Evolutionary conservation across 768 basidiomycete genomes (phyloP), one percentile per base, ranked within the genome.

Genomic region (Coprinellus aureogranulatus): DNA sequence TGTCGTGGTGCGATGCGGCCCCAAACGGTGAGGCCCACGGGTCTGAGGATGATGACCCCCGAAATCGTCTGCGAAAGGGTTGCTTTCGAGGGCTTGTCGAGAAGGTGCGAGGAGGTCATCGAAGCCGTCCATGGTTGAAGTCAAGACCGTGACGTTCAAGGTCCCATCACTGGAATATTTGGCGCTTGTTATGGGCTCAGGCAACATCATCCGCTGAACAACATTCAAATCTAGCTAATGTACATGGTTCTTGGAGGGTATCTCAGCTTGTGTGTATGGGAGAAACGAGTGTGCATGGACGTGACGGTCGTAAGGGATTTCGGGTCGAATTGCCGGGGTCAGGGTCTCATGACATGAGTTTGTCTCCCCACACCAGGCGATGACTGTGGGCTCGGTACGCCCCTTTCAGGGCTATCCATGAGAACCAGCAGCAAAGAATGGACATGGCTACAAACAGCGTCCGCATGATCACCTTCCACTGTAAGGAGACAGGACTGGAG

Each of bases 321-420:
- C 47, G 23, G 40, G 18, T 28, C n/a, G 30, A 25, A 30, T 11
- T 10, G n/a, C n/a, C 11, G n/a, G 28, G 39, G 45, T 16, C 46
- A 49, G 18, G 39, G 23, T 20, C 57, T 77, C 69, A 91, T 45
- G 85, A 88, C 80, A 90, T 87, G 56, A 92, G 75, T 52, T 84
- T 81, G 64, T 89, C 88, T 51, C 90, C 90, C 88, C 89, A 92
- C 14, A 92, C 82, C 22, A 90, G 80, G 41, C 88, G 75, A 64
- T 89, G 84, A 62, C 86, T 78, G 67, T 92, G 87, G 22, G 89
- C 90, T 37, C 85, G 77, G 59, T 88, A 87, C 25, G 83, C 89
- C 28, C 89, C 90, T 23, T 77, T 75, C 20, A 88, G 66, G 0
- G 84, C 81, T 28, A 86, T 79, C 80, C 80, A 87, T 25, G 79